Evolutionary conservation across 768 basidiomycete species (phyloP).

Genomic region (Naematelia aurantialba): DNA sequence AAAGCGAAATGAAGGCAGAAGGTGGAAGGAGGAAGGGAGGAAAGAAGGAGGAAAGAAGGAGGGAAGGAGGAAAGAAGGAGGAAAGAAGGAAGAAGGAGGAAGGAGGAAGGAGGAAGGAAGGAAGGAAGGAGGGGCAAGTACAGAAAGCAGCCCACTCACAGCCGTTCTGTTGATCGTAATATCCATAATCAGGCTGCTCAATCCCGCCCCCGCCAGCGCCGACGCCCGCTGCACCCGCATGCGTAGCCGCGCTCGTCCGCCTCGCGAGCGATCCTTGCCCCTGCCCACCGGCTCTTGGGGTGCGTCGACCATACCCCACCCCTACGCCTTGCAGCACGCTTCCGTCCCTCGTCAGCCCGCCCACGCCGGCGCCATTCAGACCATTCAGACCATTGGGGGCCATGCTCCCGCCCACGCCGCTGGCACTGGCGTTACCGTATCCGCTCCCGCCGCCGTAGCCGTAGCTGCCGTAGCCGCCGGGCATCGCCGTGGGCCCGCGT

Average conservation of each 20-base stretch:
- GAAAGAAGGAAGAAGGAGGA: neutral
- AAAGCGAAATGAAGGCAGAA: neutral
- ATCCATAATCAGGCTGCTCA: constrained; percentile 15
- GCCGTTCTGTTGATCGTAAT: constrained; percentile 15
- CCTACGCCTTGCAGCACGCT: constrained; percentile 26
- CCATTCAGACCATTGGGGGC: too few species aligned
- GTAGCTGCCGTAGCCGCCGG: constrained; percentile 13
- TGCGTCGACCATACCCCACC: constrained; percentile 38
- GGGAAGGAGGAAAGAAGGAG: neutral
- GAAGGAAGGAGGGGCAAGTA: neutral
- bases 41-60: constrained; percentile 4
- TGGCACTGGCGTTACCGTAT: neutral
- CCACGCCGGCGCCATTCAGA: too few species aligned
- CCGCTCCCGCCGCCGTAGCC: too few species aligned
- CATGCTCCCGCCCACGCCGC: too few species aligned
- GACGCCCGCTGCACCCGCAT: constrained; percentile 37
- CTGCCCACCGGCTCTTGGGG: constrained; percentile 2
- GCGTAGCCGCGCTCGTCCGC: constrained; percentile 18
- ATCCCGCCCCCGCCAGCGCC: constrained; percentile 37
- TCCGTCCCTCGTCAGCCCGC: constrained; percentile 19
- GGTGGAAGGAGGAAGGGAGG: too few species aligned
- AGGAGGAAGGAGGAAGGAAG: too few species aligned
- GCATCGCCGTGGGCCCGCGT: constrained; percentile 18
- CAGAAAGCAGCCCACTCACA: constrained; percentile 1
- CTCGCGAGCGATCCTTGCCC: neutral